Base-by-base conservation (phyloP, 1,284 basidiomycete genomes). In the Tylopilus sp. region DNA sequence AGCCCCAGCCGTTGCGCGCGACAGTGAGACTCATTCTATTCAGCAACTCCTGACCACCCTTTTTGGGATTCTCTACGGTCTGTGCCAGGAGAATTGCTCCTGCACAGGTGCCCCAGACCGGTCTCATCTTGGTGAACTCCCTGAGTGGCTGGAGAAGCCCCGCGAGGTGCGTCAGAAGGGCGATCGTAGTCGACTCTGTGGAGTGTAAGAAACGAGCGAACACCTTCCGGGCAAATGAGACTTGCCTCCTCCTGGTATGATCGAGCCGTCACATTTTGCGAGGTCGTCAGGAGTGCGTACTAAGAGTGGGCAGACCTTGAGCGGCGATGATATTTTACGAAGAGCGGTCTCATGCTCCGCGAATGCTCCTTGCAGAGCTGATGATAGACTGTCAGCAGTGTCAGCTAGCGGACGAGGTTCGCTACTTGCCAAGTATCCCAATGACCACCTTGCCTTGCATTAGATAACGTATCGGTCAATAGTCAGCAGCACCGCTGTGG, bases 61-160 rank as follows among this genome's bases (percentile, higher is more conserved):
- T 87, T 74, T 94, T 95, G 11, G 84, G 80, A 43, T 88, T 87
- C 55, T 85, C 82, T 14, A 91, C 78, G 8, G 75, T 70, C 56
- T 83, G 76, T 3, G 91, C 81, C 38, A 98, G 80, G 44, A 98
- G 75, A 57, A 99, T 98, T 58, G 95, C 94, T 17, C 95, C 95
- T 0, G 95, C 95, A 68, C 95, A 99, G 0, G 94, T 98, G 3
- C 95, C 95, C 91, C 93, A 99, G 1, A 94, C 82, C 0, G 91
- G 85, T 60, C 85, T 90, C 0, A 66, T 75, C 62, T 71, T 75
- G 48, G 75, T 73, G 70, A 85, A 97, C 37, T 79, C 77, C 36
- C 81, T 77, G 6, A 99, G 76, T 1, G 91, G 91, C 24, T 89
- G 84, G 11, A 93, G 69, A 38, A 99, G 76, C 0, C 89, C 89